Conservation (phyloP, 768 basidiomycete genomes). For the Hemileccinum impolitum region DNA sequence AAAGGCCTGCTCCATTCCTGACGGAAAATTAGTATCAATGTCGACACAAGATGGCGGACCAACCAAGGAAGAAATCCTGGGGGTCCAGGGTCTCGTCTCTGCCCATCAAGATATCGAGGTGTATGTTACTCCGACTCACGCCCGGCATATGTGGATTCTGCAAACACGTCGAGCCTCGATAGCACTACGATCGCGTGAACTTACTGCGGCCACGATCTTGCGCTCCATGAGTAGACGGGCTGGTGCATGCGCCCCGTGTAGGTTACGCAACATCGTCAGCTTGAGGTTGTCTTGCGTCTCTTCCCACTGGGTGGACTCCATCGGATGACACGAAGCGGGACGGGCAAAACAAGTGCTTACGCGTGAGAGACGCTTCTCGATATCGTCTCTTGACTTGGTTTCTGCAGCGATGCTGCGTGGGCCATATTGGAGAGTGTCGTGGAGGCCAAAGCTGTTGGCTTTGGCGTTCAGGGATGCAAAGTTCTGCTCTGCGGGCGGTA, state of each 20-base stretch:
- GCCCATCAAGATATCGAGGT: slow-evolving; percentile 92
- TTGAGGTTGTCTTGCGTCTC: slow-evolving; percentile 86
- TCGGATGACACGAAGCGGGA: not conserved
- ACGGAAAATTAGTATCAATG: not conserved
- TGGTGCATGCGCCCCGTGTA: slow-evolving; percentile 86
- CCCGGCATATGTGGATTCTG: slow-evolving; percentile 69
- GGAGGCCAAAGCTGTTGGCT: slow-evolving; percentile 74
- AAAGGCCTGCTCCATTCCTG: slow-evolving; percentile 53
- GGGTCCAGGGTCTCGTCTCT: slow-evolving; percentile 81
- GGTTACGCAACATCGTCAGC: slow-evolving; percentile 78
- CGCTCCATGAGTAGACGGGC: slow-evolving; percentile 93
- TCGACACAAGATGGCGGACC: slow-evolving; percentile 19
- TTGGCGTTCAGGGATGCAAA: slow-evolving; percentile 65
- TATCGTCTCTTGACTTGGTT: slow-evolving; percentile 52
- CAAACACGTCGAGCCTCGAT: not conserved
- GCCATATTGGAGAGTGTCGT: slow-evolving; percentile 86
- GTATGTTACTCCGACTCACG: slow-evolving; percentile 69
- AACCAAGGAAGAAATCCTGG: slow-evolving; percentile 77
- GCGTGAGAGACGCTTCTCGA: slow-evolving; percentile 73
- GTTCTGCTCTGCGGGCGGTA: slow-evolving; percentile 53
- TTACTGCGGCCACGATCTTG: slow-evolving; percentile 73
- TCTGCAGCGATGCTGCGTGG: slow-evolving; percentile 78
- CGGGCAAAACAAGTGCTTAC: slow-evolving; percentile 40
- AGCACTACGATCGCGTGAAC: slow-evolving; percentile 1
- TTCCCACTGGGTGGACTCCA: slow-evolving; percentile 67